Base-by-base conservation (phyloP, 2,329 filamentous ascomycete genomes). In the Trichoderma semiorbis region DNA sequence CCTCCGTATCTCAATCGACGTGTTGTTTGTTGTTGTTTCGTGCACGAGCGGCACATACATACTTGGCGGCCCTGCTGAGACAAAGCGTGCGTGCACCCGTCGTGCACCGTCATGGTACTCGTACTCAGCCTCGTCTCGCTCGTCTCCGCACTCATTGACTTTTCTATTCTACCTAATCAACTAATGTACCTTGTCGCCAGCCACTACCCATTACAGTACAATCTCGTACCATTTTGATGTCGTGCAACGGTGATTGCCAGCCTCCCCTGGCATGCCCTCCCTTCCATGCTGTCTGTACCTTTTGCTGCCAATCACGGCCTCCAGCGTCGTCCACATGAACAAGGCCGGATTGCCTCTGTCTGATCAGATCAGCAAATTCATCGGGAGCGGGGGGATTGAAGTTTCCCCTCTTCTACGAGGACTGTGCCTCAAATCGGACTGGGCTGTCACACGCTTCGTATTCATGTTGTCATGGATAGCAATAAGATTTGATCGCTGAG, bases 371-470 rank as follows among this genome's bases (percentile, higher is more conserved):
- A 66, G 64, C 64, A 21, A 21, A 21, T 58, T 55, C 50, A 43
- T 32, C 64, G 26, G 53, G 24, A 57, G 64, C 64, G 30, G 64
- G 62, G 64, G 64, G 12, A 18, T 36, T 58, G 6, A 30, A 21
- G 24, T 32, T n/a, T 16, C 24, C 53, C 50, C 50, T 57, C 50
- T 21, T 43, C 53, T 55, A 39, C 18, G 18, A 32, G 26, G 34
- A 7, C 7, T 30, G 39, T 28, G 39, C 39, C 39, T 43, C 39
- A 43, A 43, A 36, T 30, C 47, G 36, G 62, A 39, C 39, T 32
- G 39, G 28, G 63, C 24, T 32, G 63, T 39, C 63, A 66, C 63
- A 57, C 63, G 47, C 63, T 57, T 66, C 63, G 63, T 66, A 66
- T 66, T 36, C 30, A 62, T 34, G 16, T 7, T 8, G 14, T 7